phyloP scores from a whole-genome alignment of 2,329 filamentous ascomycete genomes.

The Sporothrix sp. region DNA sequence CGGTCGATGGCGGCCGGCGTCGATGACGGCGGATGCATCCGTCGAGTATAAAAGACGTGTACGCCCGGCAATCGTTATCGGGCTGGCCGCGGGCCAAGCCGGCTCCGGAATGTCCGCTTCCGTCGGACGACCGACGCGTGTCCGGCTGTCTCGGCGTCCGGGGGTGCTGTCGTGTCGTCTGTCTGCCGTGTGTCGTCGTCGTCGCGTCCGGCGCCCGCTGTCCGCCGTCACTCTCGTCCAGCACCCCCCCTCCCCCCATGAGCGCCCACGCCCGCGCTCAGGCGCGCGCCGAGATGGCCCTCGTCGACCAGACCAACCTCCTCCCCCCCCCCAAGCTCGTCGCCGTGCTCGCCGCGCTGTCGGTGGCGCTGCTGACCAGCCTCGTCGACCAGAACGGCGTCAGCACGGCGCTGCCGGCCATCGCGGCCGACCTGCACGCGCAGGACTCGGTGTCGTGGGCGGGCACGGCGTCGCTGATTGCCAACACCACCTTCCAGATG shows the following conservation, averaged over 20 bases:
- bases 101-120: too few species aligned
- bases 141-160: too few species aligned
- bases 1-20: too few species aligned
- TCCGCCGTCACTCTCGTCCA: too few species aligned
- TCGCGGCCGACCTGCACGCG: conserved; percentile 34
- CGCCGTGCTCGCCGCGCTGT: conserved; percentile 41
- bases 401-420: conserved; percentile 37
- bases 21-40: too few species aligned
- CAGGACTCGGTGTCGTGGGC: conserved; percentile 46
- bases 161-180: too few species aligned
- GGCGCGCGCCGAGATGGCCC: conserved; percentile 12
- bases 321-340: conserved; percentile 41
- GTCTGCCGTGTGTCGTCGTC: too few species aligned
- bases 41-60: too few species aligned
- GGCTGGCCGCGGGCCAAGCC: too few species aligned
- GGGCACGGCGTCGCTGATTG: conserved; percentile 43
- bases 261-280: neutral
- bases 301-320: conserved; percentile 40
- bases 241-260: neutral
- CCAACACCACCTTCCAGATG: conserved; percentile 54
- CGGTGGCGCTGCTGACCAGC: conserved; percentile 42
- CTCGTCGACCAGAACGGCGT: conserved; percentile 51
- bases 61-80: too few species aligned
- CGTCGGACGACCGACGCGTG: too few species aligned
- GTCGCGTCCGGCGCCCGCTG: too few species aligned